phyloP scores from a whole-genome alignment of 1,139 yeast genomes.

The Nakaseomyces nivariensis region DNA sequence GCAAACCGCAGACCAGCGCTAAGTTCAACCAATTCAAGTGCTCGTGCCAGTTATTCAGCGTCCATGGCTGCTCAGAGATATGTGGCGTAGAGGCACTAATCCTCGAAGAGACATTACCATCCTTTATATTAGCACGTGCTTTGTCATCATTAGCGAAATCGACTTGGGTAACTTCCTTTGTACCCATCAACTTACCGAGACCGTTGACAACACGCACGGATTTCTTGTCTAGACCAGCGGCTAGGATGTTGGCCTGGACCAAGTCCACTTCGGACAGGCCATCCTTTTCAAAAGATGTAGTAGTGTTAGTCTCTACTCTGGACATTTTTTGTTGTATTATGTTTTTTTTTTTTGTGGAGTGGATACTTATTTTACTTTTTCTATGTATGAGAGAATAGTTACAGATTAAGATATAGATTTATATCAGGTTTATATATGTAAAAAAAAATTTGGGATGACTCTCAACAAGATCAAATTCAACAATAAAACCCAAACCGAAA shows the following conservation, averaged over 20 bases:
- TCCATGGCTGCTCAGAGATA: conserved; percentile 90
- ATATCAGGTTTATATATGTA: too few relatives aligned
- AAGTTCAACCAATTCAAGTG: conserved; percentile 93
- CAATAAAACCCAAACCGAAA: too few relatives aligned
- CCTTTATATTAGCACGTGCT: conserved; percentile 26
- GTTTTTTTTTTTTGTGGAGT: not conserved
- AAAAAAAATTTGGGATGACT: too few relatives aligned
- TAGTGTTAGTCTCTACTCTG: not conserved
- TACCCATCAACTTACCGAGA: conserved; percentile 70
- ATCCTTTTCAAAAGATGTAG: conserved; percentile 20
- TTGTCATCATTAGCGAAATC: conserved; percentile 49
- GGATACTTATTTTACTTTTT: too few relatives aligned
- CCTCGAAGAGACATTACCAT: conserved; percentile 7
- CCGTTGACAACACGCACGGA: conserved; percentile 67
- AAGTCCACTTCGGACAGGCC: conserved; percentile 46
- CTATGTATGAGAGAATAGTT: too few relatives aligned
- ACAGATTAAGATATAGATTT: too few relatives aligned
- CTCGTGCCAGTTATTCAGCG: conserved; percentile 67
- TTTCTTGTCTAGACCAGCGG: conserved; percentile 74
- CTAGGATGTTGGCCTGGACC: conserved; percentile 71
- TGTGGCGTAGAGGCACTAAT: conserved; percentile 36
- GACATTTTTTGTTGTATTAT: not conserved
- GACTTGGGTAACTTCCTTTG: conserved; percentile 56
- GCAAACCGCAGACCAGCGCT: conserved; percentile 63
- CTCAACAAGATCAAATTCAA: too few relatives aligned